phyloP scores from a whole-genome alignment of 176 grass and related monocot genomes.

The Carex parvula region DNA sequence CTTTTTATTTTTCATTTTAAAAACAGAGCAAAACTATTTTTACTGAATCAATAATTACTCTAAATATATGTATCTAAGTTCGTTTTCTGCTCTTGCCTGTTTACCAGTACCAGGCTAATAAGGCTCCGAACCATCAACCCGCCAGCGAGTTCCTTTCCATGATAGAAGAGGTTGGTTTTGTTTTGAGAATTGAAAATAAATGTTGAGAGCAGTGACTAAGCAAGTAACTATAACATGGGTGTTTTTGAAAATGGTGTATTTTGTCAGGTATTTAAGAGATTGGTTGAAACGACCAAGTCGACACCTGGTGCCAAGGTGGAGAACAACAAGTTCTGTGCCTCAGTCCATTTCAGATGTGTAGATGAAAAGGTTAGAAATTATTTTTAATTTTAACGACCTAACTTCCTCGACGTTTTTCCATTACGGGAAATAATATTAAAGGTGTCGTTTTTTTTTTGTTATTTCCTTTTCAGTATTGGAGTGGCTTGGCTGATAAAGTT shows the following conservation, averaged over 20 bases:
- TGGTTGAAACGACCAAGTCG: slow-evolving; percentile 84
- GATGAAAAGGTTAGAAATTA: slow-evolving; percentile 79
- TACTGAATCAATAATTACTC: background rate
- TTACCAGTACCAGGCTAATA: slow-evolving; percentile 35
- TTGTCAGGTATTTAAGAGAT: slow-evolving; percentile 62
- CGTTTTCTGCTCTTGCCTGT: background rate
- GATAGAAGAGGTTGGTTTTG: slow-evolving; percentile 62
- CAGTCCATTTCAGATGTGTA: slow-evolving; percentile 99
- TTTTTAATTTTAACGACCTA: slow-evolving; percentile 36
- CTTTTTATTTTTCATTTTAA: background rate
- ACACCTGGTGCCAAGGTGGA: slow-evolving; percentile 91
- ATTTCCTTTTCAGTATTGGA: slow-evolving; percentile 58
- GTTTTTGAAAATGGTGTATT: slow-evolving; percentile 29
- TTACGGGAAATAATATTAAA: slow-evolving; percentile 15
- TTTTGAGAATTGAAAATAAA: background rate
- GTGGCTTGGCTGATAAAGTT: slow-evolving; percentile 67
- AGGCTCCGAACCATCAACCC: slow-evolving; percentile 67
- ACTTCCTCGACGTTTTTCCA: slow-evolving; percentile 16
- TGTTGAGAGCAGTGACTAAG: too few species aligned
- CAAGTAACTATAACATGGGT: slow-evolving; percentile 9
- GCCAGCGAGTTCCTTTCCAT: slow-evolving; percentile 89
- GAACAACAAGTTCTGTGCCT: slow-evolving; percentile 99
- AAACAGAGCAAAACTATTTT: background rate
- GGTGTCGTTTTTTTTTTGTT: slow-evolving; percentile 15
- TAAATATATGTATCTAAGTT: slow-evolving; percentile 7